phyloP scores from a whole-genome alignment of 2,329 filamentous ascomycete species.

The Alternaria viburni region DNA sequence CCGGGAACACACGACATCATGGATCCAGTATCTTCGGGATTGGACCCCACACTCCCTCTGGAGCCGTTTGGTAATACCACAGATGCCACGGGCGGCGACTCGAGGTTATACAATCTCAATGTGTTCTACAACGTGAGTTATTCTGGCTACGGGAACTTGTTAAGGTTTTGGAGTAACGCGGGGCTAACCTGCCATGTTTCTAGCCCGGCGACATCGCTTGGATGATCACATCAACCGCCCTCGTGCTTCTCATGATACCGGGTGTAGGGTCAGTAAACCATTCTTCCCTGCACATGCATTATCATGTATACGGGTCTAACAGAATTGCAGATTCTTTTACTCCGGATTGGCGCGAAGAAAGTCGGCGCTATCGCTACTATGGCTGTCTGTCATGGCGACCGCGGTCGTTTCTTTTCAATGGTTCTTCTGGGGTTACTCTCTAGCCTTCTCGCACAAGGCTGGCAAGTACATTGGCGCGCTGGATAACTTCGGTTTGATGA shows the following conservation, averaged over 20 bases:
- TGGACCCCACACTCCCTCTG: constrained; percentile 42
- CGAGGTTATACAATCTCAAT: constrained; percentile 75
- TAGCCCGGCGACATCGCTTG: constrained; percentile 83
- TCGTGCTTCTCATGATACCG: constrained; percentile 91
- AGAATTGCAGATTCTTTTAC: constrained; percentile 77
- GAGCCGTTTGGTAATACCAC: constrained; percentile 63
- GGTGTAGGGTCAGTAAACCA: constrained; percentile 69
- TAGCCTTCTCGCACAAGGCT: constrained; percentile 80
- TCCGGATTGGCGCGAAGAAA: constrained; percentile 87
- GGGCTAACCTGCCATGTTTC: constrained; percentile 29
- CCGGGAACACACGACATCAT: constrained; percentile 22
- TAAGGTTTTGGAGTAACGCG: constrained; percentile 20
- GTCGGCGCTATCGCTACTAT: constrained; percentile 84
- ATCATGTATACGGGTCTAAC: constrained; percentile 3
- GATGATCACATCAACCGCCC: constrained; percentile 76
- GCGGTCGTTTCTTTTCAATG: constrained; percentile 86
- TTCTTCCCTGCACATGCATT: background rate
- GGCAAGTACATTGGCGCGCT: constrained; percentile 79
- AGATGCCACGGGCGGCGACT: constrained; percentile 68
- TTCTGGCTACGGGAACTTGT: background rate
- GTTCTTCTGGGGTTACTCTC: constrained; percentile 94
- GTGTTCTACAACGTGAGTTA: constrained; percentile 76
- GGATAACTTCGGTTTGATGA: constrained; percentile 77
- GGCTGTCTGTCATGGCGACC: constrained; percentile 81
- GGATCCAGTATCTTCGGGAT: constrained; percentile 35